Evolutionary conservation across 2,329 filamentous ascomycete genomes (phyloP), one percentile per base, ranked within the genome.

Genomic region (Pseudocercospora musae): DNA sequence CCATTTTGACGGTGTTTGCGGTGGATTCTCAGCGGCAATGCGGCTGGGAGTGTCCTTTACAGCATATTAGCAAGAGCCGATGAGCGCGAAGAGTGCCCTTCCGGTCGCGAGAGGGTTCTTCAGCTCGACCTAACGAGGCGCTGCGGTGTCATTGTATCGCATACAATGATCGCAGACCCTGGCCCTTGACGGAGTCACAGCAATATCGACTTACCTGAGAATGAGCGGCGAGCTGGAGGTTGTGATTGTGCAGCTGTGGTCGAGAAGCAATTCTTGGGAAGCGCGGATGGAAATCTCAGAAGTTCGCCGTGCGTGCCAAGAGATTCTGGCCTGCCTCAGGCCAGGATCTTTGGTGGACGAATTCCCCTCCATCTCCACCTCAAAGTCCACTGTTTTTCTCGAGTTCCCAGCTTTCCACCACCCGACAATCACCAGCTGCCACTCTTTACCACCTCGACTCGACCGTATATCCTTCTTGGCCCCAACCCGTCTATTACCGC

Each of bases 1-100:
- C 93, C 94, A 99, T 99, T 80, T 90, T 97, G 87, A 80, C 88
- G 87, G 85, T 85, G 75, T 78, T 77, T 55, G 69, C 9, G 58
- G 70, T 85, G 91, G 89, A 92, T 92, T 92, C 89, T 92, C 89
- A 89, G 85, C 50, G 42, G 57, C 29, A 73, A 74, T 73, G 77
- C 78, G 81, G 83, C 77, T 77, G 83, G 83, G 86, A 84, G 84
- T 87, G 84, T 87, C 84, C 86, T 77, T 69, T 33, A 37, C 52
- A 37, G 10, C 20, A 23, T 33, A 54, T 54, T 54, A 54, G 52
- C 82, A 84, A 81, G 81, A 84, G 84, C 84, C 84, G 80, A 72
- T 49, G 83, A 87, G 85, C 84, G 80, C 78, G 84, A 86, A 88
- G 85, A 87, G 85, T 88, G 85, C 86, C 86, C 85, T 72, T 76